Evolutionary conservation across 75 land plant species (phyloP).

Genomic region (Larix kaempferi): DNA sequence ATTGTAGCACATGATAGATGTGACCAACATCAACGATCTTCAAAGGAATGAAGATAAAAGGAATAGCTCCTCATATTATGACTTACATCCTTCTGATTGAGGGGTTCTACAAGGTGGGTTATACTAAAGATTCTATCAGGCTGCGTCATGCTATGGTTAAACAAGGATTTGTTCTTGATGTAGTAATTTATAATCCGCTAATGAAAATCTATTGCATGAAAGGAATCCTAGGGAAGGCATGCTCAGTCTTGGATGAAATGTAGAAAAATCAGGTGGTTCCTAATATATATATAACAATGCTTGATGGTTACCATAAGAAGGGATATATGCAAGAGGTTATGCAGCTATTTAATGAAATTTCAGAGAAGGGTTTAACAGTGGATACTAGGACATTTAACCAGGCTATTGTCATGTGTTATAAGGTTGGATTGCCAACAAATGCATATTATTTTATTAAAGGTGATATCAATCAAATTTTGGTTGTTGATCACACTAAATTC

Average conservation of each 20-base stretch:
- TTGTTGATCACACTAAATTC: background rate
- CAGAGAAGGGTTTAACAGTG: background rate
- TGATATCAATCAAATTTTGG: background rate
- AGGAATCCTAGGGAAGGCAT: conserved; percentile 31
- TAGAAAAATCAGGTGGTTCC: conserved; percentile 19
- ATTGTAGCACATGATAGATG: conserved; percentile 34
- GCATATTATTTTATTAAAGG: background rate
- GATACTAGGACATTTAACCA: background rate
- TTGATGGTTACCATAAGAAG: conserved; percentile 22
- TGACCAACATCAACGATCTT: conserved; percentile 19
- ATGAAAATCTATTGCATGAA: conserved; percentile 41
- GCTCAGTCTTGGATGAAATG: conserved; percentile 35
- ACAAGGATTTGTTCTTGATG: conserved; percentile 27
- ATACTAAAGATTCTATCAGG: conserved; percentile 18
- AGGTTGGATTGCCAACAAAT: conserved; percentile 2
- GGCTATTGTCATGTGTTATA: background rate
- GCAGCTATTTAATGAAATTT: conserved; percentile 9
- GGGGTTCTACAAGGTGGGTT: conserved; percentile 25
- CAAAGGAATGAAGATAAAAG: conserved; percentile 25
- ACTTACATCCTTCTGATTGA: conserved; percentile 62
- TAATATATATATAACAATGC: conserved; percentile 37
- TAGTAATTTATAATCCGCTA: conserved; percentile 34
- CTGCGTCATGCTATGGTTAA: conserved; percentile 25
- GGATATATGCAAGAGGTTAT: conserved; percentile 15
- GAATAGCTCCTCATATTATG: conserved; percentile 31